Base-by-base conservation (phyloP, 768 basidiomycete species). In the Termitomyces sp. region DNA sequence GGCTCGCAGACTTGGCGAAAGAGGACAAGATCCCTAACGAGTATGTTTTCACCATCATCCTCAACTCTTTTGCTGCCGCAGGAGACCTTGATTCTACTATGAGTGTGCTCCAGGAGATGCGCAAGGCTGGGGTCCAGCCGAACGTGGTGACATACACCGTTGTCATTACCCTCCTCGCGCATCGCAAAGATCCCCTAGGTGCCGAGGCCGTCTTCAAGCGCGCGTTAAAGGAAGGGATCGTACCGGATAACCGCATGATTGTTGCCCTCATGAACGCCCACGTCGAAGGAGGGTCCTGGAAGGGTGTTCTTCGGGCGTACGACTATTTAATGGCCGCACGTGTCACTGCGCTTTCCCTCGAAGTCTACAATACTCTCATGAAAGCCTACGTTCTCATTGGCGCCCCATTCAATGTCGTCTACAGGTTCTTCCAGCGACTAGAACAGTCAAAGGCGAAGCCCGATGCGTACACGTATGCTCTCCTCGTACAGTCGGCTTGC, bases 331-430 rank as follows among this genome's bases (percentile, higher is more conserved):
- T 39, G 64, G 73, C 37, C 68, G 75, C 31, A 66, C 68, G 12
- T 51, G 63, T 55, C 71, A 74, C 55, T 68, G 74, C 44, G 69
- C 73, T 85, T 41, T 75, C 81, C 44, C 79, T 88, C 67, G 80
- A 84, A 51, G 78, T 88, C 54, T 87, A 85, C 71, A 93, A 93
- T 70, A 84, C 84, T 27, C 78, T 97, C 27, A 74, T 96, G 63
- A 92, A 91, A 71, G 92, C 93, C 2, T 89, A 92, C 66, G 82
- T 96, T 55, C 76, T 88, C 49, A 81, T 91, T 37, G 92, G 89
- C 27, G 84, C 91, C 2, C 93, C 95, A 0, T 90, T 89, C 64
- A 70, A 71, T 34, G 69, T 83, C 30, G 86, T 94, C 42, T 74
- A 82, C 30, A 69, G 74, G 4, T 67, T 91, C 37, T 93, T 94